A percentile compares a stretch with the other conserved stretches of the same genome.
Evolutionary conservation across 78 protist genomes (phyloP).

Genomic region (Ministeria vibrans): DNA sequence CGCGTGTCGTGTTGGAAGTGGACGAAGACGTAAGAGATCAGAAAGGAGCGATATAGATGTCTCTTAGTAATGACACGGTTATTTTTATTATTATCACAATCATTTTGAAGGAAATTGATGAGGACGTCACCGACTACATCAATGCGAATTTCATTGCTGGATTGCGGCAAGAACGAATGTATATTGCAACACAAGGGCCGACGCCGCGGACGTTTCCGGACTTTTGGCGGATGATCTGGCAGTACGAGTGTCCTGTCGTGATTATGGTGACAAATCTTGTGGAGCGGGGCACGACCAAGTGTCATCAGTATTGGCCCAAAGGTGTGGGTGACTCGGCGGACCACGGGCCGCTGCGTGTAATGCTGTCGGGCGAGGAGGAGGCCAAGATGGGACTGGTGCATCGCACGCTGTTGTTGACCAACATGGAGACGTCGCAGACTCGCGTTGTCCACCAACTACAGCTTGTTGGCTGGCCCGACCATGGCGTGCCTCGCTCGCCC

Average conservation of each 20-base stretch:
- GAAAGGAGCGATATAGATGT: too few relatives aligned
- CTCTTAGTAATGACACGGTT: too few relatives aligned
- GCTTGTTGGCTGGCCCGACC: conserved; percentile 61
- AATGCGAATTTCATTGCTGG: conserved; percentile 46
- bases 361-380: too few relatives aligned
- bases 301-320: conserved; percentile 48
- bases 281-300: conserved; percentile 23
- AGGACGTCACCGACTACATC: not conserved
- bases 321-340: not conserved
- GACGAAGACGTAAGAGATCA: not conserved
- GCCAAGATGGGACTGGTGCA: too few relatives aligned
- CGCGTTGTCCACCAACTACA: conserved; percentile 29
- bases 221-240: conserved; percentile 61
- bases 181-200: conserved; percentile 62
- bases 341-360: not conserved
- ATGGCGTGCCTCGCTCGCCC: conserved; percentile 25
- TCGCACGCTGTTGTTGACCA: not conserved
- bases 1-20: not conserved
- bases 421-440: not conserved
- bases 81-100: too few relatives aligned
- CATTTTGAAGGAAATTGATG: too few relatives aligned
- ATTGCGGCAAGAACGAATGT: not conserved
- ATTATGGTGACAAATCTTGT: conserved; percentile 44
- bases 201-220: conserved; percentile 13
- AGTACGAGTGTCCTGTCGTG: conserved; percentile 8